Evolutionary conservation across 768 basidiomycete species (phyloP).

Genomic region (Rhizopogon rudus): DNA sequence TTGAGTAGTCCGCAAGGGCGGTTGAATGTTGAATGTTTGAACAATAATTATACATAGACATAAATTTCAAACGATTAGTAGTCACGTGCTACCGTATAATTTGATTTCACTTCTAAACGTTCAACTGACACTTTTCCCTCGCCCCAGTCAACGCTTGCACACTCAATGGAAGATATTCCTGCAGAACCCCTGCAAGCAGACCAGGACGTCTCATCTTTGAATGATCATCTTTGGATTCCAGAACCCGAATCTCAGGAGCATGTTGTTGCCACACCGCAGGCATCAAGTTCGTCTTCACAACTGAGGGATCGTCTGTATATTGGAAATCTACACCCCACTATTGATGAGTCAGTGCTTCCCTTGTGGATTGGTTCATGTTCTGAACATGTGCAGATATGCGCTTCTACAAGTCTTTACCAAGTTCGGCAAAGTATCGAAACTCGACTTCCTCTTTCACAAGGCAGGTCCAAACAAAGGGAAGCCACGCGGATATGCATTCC

Average conservation of each 20-base stretch:
- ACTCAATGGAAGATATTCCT: not conserved
- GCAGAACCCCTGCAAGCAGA: not conserved
- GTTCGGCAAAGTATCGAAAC: slow-evolving; percentile 87
- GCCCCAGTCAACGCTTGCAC: not conserved
- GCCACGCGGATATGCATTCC: slow-evolving; percentile 92
- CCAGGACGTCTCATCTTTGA: not conserved
- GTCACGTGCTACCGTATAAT: too few relatives aligned
- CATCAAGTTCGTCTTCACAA: slow-evolving; percentile 22
- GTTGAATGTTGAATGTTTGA: too few relatives aligned
- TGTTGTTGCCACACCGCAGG: slow-evolving; percentile 1
- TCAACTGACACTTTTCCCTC: too few relatives aligned
- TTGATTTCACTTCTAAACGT: too few relatives aligned
- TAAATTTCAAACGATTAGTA: too few relatives aligned
- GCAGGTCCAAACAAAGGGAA: slow-evolving; percentile 84
- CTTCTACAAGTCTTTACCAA: slow-evolving; percentile 88
- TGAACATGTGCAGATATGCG: slow-evolving; percentile 55
- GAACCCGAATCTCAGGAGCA: slow-evolving; percentile 15
- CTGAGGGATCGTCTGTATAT: slow-evolving; percentile 81
- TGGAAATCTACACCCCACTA: slow-evolving; percentile 81
- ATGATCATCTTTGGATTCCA: slow-evolving; percentile 27
- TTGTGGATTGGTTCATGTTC: not conserved
- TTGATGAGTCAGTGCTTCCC: slow-evolving; percentile 69
- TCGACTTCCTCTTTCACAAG: slow-evolving; percentile 97
- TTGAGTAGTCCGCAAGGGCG: too few relatives aligned
- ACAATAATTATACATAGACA: too few relatives aligned